Percentiles rank a stretch among this genome's conserved stretches.
Evolutionary conservation across 768 basidiomycete genomes (phyloP).

Genomic region (Leccinum subtestaceum): DNA sequence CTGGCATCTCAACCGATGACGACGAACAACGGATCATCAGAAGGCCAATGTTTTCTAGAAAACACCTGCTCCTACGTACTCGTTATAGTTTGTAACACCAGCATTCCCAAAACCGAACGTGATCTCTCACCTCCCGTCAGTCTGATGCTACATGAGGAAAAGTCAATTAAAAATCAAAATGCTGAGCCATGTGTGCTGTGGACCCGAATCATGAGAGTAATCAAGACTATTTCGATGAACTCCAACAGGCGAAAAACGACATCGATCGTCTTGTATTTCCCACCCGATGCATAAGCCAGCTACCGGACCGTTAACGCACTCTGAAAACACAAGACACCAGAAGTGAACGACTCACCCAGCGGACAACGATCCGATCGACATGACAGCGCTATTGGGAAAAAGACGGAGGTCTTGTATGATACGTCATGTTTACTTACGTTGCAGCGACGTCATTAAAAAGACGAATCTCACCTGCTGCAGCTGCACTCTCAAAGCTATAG

Average conservation of each 20-base stretch:
- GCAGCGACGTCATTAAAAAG: neutral
- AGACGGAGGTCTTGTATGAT: constrained; percentile 45
- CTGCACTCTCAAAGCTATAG: constrained; percentile 64
- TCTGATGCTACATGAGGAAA: neutral
- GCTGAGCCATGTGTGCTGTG: constrained; percentile 45
- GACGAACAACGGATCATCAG: constrained; percentile 10
- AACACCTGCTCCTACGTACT: constrained; percentile 35
- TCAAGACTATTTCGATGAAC: constrained; percentile 42
- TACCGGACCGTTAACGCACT: constrained; percentile 9
- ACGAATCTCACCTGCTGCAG: constrained; percentile 53
- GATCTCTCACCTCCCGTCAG: constrained; percentile 38
- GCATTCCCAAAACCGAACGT: constrained; percentile 65
- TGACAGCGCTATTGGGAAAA: constrained; percentile 46
- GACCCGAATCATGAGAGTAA: constrained; percentile 41
- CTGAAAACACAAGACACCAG: neutral
- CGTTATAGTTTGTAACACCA: constrained; percentile 55
- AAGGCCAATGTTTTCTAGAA: neutral
- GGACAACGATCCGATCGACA: constrained; percentile 50
- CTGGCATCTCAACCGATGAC: constrained; percentile 50
- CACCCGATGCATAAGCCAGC: constrained; percentile 50
- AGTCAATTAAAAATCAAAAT: constrained; percentile 36
- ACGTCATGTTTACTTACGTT: neutral
- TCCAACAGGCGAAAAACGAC: constrained; percentile 49
- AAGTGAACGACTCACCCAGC: constrained; percentile 37
- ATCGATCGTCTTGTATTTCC: constrained; percentile 51